Conservation (phyloP, 805 yeast species). For the Saccharomycopsis javanensis region DNA sequence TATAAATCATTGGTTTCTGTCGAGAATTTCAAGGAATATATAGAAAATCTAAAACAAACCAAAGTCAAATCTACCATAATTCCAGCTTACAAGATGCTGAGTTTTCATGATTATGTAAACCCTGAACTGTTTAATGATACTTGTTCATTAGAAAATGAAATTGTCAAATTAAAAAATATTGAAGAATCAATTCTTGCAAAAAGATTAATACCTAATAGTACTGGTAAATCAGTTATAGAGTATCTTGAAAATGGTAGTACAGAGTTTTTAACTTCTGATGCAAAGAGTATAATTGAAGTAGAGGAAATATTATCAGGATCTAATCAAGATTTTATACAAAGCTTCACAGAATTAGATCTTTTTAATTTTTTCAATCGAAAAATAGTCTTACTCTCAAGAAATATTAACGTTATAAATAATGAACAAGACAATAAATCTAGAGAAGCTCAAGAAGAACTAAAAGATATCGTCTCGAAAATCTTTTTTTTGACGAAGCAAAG, state of each 20-base stretch:
- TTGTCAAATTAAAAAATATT: no score
- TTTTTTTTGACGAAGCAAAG: not conserved
- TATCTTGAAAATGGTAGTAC: not conserved
- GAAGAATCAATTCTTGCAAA: not conserved
- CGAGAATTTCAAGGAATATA: no score
- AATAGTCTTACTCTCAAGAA: not conserved
- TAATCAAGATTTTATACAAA: no score
- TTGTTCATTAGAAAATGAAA: not conserved
- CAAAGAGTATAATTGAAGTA: not conserved
- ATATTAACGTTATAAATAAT: no score
- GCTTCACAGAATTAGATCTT: not conserved
- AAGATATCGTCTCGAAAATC: not conserved
- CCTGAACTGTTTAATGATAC: no score
- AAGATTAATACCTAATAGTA: not conserved
- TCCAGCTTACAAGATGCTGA: no score
- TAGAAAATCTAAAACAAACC: not conserved
- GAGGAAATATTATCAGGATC: not conserved
- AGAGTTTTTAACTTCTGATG: not conserved
- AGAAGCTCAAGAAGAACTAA: not conserved
- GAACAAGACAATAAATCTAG: not conserved
- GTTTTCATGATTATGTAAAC: not conserved
- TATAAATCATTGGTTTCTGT: not conserved
- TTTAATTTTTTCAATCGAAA: not conserved
- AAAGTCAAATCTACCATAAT: not conserved
- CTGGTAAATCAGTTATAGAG: not conserved